Evolutionary conservation across 306 rosid species (phyloP).

Genomic region (Dalbergia cochinchinensis): DNA sequence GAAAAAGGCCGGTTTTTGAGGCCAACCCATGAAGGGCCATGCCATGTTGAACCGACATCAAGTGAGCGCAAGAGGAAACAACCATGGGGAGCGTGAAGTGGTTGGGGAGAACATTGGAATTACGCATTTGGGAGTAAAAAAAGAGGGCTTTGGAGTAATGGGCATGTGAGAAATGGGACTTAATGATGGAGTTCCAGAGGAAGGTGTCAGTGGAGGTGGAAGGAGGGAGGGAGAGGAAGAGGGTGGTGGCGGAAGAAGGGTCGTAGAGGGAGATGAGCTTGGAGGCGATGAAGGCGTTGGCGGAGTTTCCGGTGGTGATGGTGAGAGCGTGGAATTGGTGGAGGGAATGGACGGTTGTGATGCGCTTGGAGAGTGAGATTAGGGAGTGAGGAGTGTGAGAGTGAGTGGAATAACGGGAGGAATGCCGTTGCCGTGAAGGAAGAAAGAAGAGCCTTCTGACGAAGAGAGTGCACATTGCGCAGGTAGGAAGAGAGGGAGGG

Average conservation of each 20-base stretch:
- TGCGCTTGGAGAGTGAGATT: slow-evolving; percentile 55
- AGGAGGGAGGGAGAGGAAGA: slow-evolving; percentile 55
- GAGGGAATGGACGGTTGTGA: slow-evolving; percentile 57
- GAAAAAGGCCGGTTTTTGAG: slow-evolving; percentile 59
- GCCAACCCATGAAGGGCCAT: slow-evolving; percentile 65
- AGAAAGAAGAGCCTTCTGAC: not conserved
- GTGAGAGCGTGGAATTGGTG: slow-evolving; percentile 66
- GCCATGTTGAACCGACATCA: slow-evolving; percentile 52
- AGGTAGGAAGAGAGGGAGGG: no score
- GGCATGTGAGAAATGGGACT: slow-evolving; percentile 72
- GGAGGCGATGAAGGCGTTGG: slow-evolving; percentile 73
- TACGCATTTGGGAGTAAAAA: slow-evolving; percentile 68
- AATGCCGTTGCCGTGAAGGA: not conserved
- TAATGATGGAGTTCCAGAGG: slow-evolving; percentile 80
- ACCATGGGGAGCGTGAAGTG: slow-evolving; percentile 74
- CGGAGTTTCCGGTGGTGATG: slow-evolving; percentile 75
- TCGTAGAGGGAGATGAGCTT: slow-evolving; percentile 77
- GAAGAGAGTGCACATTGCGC: not conserved
- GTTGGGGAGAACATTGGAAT: slow-evolving; percentile 50
- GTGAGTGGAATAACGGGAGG: not conserved
- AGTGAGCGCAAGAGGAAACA: slow-evolving; percentile 64
- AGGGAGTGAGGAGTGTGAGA: slow-evolving; percentile 37
- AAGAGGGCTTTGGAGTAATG: slow-evolving; percentile 48
- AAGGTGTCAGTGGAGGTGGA: slow-evolving; percentile 57
- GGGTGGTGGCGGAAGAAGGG: slow-evolving; percentile 51